Conservation (phyloP, 1,284 basidiomycete genomes). For the Boletus smithii region DNA sequence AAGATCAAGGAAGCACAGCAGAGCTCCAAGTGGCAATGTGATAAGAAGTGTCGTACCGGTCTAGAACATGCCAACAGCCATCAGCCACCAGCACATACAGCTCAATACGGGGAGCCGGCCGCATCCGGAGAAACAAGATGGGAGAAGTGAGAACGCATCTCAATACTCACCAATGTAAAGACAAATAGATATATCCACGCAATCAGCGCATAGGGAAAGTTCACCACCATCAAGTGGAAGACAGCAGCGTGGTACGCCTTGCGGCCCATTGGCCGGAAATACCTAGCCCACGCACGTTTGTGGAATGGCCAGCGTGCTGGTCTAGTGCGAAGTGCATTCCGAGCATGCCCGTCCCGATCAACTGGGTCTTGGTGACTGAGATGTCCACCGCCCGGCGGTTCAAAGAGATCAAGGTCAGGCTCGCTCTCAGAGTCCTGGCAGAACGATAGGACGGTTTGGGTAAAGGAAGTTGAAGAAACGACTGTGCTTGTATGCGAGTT, state of each 20-base stretch:
- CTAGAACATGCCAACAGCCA: constrained; percentile 35
- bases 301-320: constrained; percentile 27
- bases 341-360: constrained; percentile 15
- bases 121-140: constrained; percentile 2
- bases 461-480: constrained; percentile 48
- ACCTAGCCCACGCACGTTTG: constrained; percentile 43
- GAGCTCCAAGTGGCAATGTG: constrained; percentile 69
- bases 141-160: not conserved
- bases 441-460: constrained; percentile 63
- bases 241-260: constrained; percentile 58
- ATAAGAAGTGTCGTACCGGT: constrained; percentile 72
- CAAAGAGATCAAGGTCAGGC: constrained; percentile 38
- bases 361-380: constrained; percentile 5
- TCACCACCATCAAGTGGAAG: constrained; percentile 64
- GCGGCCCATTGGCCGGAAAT: constrained; percentile 58
- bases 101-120: constrained; percentile 6
- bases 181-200: constrained; percentile 75
- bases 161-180: constrained; percentile 63
- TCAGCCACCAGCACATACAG: constrained; percentile 17
- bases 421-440: constrained; percentile 49
- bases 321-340: constrained; percentile 9
- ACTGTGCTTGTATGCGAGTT: constrained; percentile 54
- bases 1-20: constrained; percentile 72
- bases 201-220: constrained; percentile 69
- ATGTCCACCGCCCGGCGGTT: constrained; percentile 28